Evolutionary conservation across 495 filamentous ascomycete genomes (phyloP).

Genomic region (Amorphotheca resinae): DNA sequence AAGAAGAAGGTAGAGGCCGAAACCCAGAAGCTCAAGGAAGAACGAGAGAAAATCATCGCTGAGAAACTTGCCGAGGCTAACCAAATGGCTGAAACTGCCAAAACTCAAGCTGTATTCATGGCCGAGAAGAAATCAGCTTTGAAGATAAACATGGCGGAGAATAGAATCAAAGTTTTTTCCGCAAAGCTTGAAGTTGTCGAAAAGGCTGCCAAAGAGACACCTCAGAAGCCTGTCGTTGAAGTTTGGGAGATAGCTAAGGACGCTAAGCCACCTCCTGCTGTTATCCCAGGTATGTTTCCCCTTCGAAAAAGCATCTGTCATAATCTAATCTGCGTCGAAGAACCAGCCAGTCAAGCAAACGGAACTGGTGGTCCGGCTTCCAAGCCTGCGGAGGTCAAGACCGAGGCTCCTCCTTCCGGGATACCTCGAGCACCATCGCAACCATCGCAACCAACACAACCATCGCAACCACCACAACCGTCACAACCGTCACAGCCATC

Average conservation of each 20-base stretch:
- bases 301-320: too few species aligned
- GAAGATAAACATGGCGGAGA: slow-evolving; percentile 71
- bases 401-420: slow-evolving; percentile 1
- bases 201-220: slow-evolving; percentile 70
- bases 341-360: slow-evolving; percentile 6
- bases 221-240: slow-evolving; percentile 64
- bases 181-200: slow-evolving; percentile 70
- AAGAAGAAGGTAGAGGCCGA: slow-evolving; percentile 46
- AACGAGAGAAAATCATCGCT: slow-evolving; percentile 25
- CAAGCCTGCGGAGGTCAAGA: slow-evolving; percentile 12
- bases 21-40: slow-evolving; percentile 40
- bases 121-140: slow-evolving; percentile 52
- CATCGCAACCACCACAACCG: slow-evolving; percentile 9
- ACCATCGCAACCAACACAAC: slow-evolving; percentile 1
- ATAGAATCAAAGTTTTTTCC: slow-evolving; percentile 44
- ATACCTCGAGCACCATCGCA: slow-evolving; percentile 8
- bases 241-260: slow-evolving; percentile 73
- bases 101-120: slow-evolving; percentile 40
- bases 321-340: neutral
- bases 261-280: slow-evolving; percentile 39
- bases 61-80: slow-evolving; percentile 33
- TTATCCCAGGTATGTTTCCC: slow-evolving; percentile 6
- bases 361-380: slow-evolving; percentile 4
- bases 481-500: slow-evolving; percentile 9
- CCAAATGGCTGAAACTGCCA: slow-evolving; percentile 36